A percentile compares a stretch with the other conserved stretches of the same genome.
These are phyloP conservation scores for Moesziomyces aphidis DNA, from an alignment of 1,284 basidiomycete species.

Conservation along the genomic window DNA sequence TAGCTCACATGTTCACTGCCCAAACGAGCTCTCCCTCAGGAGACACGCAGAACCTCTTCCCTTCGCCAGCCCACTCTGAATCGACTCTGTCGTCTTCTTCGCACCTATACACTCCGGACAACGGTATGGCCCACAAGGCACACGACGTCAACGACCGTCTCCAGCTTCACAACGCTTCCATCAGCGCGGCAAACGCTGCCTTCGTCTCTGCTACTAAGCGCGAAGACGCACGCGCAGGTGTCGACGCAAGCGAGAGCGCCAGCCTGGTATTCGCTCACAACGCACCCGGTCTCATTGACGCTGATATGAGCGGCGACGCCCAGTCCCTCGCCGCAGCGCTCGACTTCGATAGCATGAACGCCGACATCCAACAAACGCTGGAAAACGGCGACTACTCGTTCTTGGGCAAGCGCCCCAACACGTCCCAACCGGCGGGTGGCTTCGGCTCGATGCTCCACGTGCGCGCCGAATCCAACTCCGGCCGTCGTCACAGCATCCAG, in stretches of 20 bases:
- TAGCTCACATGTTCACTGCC: conserved; percentile 41
- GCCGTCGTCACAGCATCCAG: conserved; percentile 59
- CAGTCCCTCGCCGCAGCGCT: conserved; percentile 39
- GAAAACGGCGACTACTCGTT: conserved; percentile 14
- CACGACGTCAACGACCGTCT: conserved; percentile 27
- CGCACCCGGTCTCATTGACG: conserved; percentile 11
- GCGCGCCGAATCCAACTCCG: conserved; percentile 39
- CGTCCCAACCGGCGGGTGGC: conserved; percentile 6
- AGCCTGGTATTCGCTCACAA: conserved; percentile 32
- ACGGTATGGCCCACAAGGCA: conserved; percentile 14
- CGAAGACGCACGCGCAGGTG: conserved; percentile 11
- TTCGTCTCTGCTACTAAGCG: conserved; percentile 43
- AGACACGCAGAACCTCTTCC: conserved; percentile 35
- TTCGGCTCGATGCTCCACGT: conserved; percentile 27
- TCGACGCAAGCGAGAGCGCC: conserved; percentile 12
- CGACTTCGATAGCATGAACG: conserved; percentile 43
- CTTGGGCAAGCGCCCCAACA: conserved; percentile 36
- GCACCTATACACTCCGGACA: conserved; percentile 49
- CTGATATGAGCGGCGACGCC: conserved; percentile 34
- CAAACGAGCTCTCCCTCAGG: conserved; percentile 38
- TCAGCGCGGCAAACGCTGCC: conserved; percentile 48
- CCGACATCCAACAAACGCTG: conserved; percentile 26
- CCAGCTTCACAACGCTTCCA: conserved; percentile 27
- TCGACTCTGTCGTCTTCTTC: conserved; percentile 47
- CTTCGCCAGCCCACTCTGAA: conserved; percentile 52